A percentile compares a stretch with the other conserved stretches of the same genome.
Conservation (phyloP, 768 basidiomycete genomes). For the Cyclocybe cylindracea region DNA sequence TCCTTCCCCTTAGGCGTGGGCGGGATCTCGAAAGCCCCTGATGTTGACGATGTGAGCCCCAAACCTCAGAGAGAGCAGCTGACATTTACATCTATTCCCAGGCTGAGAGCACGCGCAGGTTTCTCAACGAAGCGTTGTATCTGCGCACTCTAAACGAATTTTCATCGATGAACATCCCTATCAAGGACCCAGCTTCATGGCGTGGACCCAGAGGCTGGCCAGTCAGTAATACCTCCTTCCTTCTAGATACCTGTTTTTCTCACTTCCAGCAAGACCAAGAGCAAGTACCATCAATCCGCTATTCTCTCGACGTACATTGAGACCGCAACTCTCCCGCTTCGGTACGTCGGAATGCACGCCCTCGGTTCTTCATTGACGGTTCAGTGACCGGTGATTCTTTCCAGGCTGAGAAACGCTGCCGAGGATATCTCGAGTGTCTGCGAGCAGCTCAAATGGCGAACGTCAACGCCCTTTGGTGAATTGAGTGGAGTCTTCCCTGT, state of each 20-base stretch:
- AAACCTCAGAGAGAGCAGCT: not conserved
- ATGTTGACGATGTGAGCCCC: constrained; percentile 45
- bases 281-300: constrained; percentile 54
- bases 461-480: constrained; percentile 52
- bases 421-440: constrained; percentile 47
- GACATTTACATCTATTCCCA: constrained; percentile 21
- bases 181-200: constrained; percentile 49
- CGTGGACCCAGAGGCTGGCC: constrained; percentile 12
- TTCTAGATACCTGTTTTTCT: constrained; percentile 7
- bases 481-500: constrained; percentile 58
- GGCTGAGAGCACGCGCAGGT: constrained; percentile 38
- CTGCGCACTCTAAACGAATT: constrained; percentile 51
- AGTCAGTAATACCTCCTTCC: constrained; percentile 7
- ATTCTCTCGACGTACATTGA: constrained; percentile 62
- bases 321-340: constrained; percentile 56
- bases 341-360: constrained; percentile 37
- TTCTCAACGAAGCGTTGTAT: constrained; percentile 66
- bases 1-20: constrained; percentile 60
- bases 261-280: constrained; percentile 25
- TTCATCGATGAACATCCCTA: constrained; percentile 51
- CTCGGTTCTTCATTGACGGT: constrained; percentile 4
- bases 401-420: constrained; percentile 27
- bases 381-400: not conserved
- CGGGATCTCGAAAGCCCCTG: constrained; percentile 29
- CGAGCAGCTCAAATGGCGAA: constrained; percentile 53